These are phyloP conservation scores for Cercis canadensis DNA, from an alignment of 306 rosid genomes.

Conservation along the genomic window DNA sequence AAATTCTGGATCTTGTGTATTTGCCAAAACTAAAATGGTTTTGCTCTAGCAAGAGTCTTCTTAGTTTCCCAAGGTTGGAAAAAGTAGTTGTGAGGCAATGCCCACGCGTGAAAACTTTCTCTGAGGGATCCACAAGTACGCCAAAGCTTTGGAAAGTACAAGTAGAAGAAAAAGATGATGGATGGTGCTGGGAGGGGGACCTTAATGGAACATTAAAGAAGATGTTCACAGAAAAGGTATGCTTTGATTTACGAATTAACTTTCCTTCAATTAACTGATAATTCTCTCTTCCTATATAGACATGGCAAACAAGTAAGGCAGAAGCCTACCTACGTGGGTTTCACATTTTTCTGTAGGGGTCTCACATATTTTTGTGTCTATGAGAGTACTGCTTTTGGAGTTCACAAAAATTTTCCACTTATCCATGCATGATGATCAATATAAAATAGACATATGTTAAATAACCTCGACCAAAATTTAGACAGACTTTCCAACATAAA, in stretches of 20 bases:
- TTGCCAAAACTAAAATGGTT: conserved; percentile 1
- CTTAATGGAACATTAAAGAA: background rate
- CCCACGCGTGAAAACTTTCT: background rate
- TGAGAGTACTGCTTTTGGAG: too few species aligned
- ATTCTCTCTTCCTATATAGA: too few species aligned
- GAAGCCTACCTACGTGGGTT: too few species aligned
- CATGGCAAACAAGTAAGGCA: too few species aligned
- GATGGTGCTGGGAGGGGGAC: background rate
- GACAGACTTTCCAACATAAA: too few species aligned
- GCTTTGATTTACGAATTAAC: background rate
- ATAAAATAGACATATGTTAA: too few species aligned
- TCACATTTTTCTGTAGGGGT: too few species aligned
- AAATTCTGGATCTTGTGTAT: background rate
- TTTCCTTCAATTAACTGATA: background rate
- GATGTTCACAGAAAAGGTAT: background rate
- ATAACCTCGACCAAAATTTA: too few species aligned
- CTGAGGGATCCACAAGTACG: background rate
- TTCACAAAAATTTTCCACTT: too few species aligned
- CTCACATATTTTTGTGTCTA: too few species aligned
- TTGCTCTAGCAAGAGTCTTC: background rate
- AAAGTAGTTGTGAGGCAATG: background rate
- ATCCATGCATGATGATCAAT: too few species aligned
- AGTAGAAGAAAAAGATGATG: background rate
- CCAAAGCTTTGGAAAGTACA: background rate
- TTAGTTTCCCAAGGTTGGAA: background rate